phyloP scores from a whole-genome alignment of 345 rosid genomes.

The sweet orange (Citrus sinensis) region DNA sequence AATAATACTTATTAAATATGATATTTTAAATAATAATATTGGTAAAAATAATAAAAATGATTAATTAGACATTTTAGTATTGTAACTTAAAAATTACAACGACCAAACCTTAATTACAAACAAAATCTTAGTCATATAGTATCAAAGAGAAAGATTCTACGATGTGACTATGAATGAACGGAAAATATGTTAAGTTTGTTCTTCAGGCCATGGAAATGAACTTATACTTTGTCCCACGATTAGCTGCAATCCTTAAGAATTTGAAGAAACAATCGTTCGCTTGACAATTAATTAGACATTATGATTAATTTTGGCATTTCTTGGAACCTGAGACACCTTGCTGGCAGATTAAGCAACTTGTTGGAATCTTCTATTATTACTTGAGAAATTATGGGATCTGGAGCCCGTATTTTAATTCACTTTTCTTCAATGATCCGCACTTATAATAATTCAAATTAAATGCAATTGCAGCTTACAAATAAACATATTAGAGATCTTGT shows the following conservation, averaged over 20 bases:
- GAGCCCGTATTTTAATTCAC: neutral
- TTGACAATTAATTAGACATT: neutral
- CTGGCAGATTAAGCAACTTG: neutral
- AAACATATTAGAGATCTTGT: slow-evolving; percentile 41
- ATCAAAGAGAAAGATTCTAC: too few species aligned
- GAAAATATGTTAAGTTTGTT: neutral
- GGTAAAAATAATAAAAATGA: too few species aligned
- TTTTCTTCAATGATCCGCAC: neutral
- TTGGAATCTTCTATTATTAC: neutral
- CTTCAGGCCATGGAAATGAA: neutral
- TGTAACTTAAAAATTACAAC: too few species aligned
- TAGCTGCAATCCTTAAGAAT: neutral
- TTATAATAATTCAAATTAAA: neutral
- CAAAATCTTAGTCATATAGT: fast-evolving
- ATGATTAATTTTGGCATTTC: neutral
- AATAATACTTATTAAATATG: too few species aligned
- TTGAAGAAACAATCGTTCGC: neutral
- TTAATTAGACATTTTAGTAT: too few species aligned
- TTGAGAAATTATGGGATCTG: slow-evolving; percentile 1
- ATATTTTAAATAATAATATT: too few species aligned
- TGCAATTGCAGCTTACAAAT: slow-evolving; percentile 20
- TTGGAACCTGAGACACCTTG: neutral
- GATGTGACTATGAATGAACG: neutral
- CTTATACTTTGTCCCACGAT: neutral
- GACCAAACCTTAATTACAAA: fast-evolving